Evolutionary conservation across 352 stramenopile species (phyloP).

Genomic region (Phytophthora constricta): DNA sequence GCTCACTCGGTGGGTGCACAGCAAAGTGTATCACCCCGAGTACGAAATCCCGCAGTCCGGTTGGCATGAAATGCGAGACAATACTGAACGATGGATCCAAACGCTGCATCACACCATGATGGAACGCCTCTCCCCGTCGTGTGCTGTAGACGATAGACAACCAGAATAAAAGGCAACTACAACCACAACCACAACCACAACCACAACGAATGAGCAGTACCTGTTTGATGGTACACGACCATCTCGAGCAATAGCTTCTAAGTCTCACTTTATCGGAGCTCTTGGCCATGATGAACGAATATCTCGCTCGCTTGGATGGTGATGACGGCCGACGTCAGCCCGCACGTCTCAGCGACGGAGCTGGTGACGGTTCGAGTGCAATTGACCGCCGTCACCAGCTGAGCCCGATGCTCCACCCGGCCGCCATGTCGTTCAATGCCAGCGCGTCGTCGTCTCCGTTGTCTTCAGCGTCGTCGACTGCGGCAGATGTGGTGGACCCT

Average conservation of each 20-base stretch:
- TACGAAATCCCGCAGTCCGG: slow-evolving; percentile 36
- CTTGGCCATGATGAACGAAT: slow-evolving; percentile 14
- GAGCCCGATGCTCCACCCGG: slow-evolving; percentile 4
- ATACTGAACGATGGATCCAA: slow-evolving; percentile 46
- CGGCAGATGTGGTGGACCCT: slow-evolving; percentile 7
- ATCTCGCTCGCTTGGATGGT: slow-evolving; percentile 3
- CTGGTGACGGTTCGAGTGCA: neutral
- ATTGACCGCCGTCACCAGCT: slow-evolving; percentile 4
- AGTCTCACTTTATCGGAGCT: too few relatives aligned
- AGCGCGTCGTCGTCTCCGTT: slow-evolving; percentile 23
- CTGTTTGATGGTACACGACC: too few relatives aligned
- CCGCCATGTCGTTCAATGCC: neutral
- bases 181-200: too few relatives aligned
- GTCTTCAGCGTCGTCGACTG: slow-evolving; percentile 22
- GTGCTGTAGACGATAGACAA: slow-evolving; percentile 30
- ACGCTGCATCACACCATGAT: slow-evolving; percentile 43
- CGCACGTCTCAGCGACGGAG: slow-evolving; percentile 3
- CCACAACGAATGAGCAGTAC: too few relatives aligned
- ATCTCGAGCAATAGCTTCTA: too few relatives aligned
- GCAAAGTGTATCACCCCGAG: slow-evolving; percentile 41
- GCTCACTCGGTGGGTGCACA: slow-evolving; percentile 44
- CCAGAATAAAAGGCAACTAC: too few relatives aligned
- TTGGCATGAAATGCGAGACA: slow-evolving; percentile 43
- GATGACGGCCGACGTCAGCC: slow-evolving; percentile 3
- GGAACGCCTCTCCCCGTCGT: slow-evolving; percentile 37